These are phyloP conservation scores for Triticum timopheevii DNA, from an alignment of 176 grass and related monocot genomes.

Conservation along the genomic window DNA sequence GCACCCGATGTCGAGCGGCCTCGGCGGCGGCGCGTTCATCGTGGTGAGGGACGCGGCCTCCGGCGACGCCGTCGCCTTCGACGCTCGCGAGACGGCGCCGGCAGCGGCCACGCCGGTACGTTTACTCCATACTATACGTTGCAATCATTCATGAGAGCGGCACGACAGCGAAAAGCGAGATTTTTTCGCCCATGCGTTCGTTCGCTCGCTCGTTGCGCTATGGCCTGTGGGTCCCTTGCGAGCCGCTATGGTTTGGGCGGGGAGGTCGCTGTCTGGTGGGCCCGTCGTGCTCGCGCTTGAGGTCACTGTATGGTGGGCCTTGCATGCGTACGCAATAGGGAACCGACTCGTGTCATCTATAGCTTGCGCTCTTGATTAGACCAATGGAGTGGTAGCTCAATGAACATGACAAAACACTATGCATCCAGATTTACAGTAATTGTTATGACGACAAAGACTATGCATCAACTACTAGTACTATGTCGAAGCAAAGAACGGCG, in stretches of 20 bases:
- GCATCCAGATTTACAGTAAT: too few species aligned
- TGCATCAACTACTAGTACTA: too few species aligned
- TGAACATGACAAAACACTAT: too few species aligned
- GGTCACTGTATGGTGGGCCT: constrained; percentile 30
- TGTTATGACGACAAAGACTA: too few species aligned
- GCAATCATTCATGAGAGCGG: not conserved
- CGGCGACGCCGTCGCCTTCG: constrained; percentile 67
- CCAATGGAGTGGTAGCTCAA: too few species aligned
- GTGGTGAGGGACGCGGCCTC: constrained; percentile 59
- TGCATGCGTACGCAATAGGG: not conserved
- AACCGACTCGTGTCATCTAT: too few species aligned
- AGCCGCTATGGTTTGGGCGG: not conserved
- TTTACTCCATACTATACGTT: not conserved
- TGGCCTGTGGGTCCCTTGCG: constrained; percentile 6
- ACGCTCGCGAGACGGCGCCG: constrained; percentile 88
- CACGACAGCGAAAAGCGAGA: not conserved
- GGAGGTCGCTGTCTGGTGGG: not conserved
- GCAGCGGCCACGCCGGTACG: constrained; percentile 61
- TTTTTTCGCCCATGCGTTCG: too few species aligned
- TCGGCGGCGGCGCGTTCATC: constrained; percentile 82
- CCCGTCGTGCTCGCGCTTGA: not conserved
- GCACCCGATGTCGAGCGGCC: constrained; percentile 83
- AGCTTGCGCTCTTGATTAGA: too few species aligned
- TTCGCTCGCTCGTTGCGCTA: not conserved
- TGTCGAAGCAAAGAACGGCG: too few species aligned